Percentiles rank a stretch among this genome's conserved stretches.
phyloP scores from a whole-genome alignment of 2,329 filamentous ascomycete genomes.

The Colletotrichum salicis region DNA sequence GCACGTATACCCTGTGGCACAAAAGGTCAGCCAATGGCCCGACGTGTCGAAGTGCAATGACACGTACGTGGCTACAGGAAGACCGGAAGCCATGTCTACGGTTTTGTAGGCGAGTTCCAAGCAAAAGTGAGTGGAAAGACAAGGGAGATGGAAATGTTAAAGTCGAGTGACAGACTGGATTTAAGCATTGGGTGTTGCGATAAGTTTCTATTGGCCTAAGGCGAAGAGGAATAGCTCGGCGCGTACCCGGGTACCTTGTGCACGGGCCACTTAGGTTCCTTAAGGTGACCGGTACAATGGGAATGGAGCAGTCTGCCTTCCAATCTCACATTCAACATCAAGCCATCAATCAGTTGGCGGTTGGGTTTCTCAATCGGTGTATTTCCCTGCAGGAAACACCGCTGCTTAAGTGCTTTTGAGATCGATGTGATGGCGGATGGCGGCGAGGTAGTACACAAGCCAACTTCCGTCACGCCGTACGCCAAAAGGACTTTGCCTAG shows the following conservation, averaged over 20 bases:
- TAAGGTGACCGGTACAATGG: background rate
- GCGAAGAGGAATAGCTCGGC: too few relatives aligned
- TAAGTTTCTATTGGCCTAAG: background rate
- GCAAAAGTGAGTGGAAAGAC: background rate
- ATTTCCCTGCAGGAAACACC: too few relatives aligned
- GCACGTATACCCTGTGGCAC: conserved; percentile 69
- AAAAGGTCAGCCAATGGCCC: conserved; percentile 48
- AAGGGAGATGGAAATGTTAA: background rate
- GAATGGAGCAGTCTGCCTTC: too few relatives aligned
- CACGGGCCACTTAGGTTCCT: too few relatives aligned
- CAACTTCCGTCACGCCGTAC: too few relatives aligned
- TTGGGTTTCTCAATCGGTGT: too few relatives aligned
- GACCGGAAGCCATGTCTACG: conserved; percentile 50
- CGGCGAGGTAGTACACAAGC: too few relatives aligned
- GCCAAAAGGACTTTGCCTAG: too few relatives aligned
- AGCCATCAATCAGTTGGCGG: background rate
- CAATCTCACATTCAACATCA: background rate
- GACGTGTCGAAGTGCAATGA: conserved; percentile 77
- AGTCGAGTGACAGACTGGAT: background rate
- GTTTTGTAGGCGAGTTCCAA: background rate
- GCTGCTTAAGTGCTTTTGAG: too few relatives aligned
- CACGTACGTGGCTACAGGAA: conserved; percentile 75
- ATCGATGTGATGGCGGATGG: too few relatives aligned
- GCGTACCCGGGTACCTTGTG: background rate
- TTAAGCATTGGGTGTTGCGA: background rate